Evolutionary conservation across 83 land plant genomes (phyloP), one percentile per base, ranked within the genome.

Genomic region (Isoetes engelmannii): DNA sequence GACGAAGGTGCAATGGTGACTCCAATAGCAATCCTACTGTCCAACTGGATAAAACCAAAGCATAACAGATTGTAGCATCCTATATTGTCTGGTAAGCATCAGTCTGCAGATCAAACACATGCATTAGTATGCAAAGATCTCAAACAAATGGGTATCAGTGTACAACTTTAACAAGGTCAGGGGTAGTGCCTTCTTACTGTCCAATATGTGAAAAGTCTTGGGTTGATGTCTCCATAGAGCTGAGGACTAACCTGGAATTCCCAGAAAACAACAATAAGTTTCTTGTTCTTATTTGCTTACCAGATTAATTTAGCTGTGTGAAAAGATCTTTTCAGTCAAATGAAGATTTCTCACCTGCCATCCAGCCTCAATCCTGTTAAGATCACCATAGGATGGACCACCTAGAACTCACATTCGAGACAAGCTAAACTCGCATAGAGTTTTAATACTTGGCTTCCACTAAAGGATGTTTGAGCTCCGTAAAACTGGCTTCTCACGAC

Each of bases 301-400:
- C 13, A 51, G 55, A 15, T 19, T 12, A 3, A 59, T 3, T 59
- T 4, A 37, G 19, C 9, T 51, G 9, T 42, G 28, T 18, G 17
- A 15, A 15, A 51, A 12, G 13, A 18, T 42, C 18, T 12, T 59
- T 7, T 19, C 4, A 18, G 19, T 3, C 18, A 1, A 4, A 18
- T 7, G 3, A 1, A 59, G 12, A 59, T 9, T 59, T 7, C 53
- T 41, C 79, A 92, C 97, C 75, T 83, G 86, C 97, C 97, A 92
- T 12, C 95, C 97, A 17, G 87, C 97, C 69, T 89, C 95, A 54
- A 92, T 89, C 80, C 84, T 85, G 57, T 92, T 92, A 17, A 87
- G 84, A 69, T 87, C 95, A 4, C 87, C 82, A 53, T 84, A 86
- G 70, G 81, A 84, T 7, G 92, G 85, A 43, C 97, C 95, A 7